These are phyloP conservation scores for Salvia splendens DNA, from an alignment of 257 asterid genomes.

Conservation along the genomic window DNA sequence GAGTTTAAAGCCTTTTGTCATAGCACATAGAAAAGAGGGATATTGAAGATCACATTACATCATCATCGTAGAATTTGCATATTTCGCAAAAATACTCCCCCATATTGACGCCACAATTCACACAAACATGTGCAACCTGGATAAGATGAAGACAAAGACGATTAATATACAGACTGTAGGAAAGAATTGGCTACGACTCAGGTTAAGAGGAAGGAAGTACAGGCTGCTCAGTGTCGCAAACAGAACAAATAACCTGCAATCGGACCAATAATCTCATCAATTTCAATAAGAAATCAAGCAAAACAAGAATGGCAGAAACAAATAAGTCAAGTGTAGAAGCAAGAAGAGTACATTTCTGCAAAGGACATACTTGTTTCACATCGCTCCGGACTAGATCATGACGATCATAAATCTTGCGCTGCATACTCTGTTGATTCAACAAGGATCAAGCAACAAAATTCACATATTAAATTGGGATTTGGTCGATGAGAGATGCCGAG, in stretches of 20 bases:
- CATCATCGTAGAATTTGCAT: constrained; percentile 88
- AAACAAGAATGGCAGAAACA: background rate
- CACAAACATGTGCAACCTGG: constrained; percentile 79
- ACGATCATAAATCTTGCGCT: constrained; percentile 63
- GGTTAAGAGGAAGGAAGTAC: constrained; percentile 44
- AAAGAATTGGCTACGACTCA: background rate
- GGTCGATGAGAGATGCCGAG: too few species aligned
- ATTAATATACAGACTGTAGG: background rate
- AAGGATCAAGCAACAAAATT: constrained; percentile 19
- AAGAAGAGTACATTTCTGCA: constrained; percentile 32
- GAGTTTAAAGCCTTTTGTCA: background rate
- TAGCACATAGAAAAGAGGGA: too few species aligned
- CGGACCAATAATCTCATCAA: background rate
- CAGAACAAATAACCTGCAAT: constrained; percentile 90
- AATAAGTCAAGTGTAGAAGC: constrained; percentile 14
- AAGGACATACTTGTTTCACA: constrained; percentile 75
- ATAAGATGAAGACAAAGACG: constrained; percentile 4
- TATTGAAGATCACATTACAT: constrained; percentile 49
- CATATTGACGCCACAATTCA: constrained; percentile 94
- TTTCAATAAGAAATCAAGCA: background rate
- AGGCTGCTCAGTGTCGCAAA: constrained; percentile 96
- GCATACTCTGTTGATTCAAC: constrained; percentile 53
- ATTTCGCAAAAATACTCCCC: constrained; percentile 88
- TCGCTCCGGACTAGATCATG: constrained; percentile 77
- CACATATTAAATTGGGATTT: too few species aligned